Evolutionary conservation across 805 yeast genomes (phyloP).

Genomic region (Huiozyma naganishii): DNA sequence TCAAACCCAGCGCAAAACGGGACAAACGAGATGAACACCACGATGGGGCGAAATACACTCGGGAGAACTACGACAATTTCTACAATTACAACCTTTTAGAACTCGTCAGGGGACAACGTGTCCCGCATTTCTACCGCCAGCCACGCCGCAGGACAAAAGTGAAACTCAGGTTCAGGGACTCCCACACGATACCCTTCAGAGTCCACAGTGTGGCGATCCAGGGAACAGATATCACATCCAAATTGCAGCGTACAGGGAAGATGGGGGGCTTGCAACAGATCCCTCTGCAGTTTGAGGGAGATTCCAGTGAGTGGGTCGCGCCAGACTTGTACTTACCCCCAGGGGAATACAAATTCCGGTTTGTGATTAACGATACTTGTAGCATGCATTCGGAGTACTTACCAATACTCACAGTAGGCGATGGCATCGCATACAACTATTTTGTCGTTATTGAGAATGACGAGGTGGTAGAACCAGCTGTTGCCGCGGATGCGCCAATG

Average conservation of each 20-base stretch:
- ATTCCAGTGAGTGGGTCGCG: slow-evolving; percentile 29
- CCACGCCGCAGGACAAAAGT: too few species aligned
- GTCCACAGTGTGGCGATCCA: too few species aligned
- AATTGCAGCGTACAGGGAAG: too few species aligned
- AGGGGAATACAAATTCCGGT: slow-evolving; percentile 45
- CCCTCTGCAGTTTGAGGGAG: slow-evolving; percentile 9
- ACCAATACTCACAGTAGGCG: slow-evolving; percentile 39
- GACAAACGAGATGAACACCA: too few species aligned
- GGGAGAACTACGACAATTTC: neutral
- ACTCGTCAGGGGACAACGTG: neutral
- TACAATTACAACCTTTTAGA: neutral
- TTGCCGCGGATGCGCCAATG: too few species aligned
- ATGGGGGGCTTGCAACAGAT: neutral
- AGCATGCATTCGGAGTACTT: slow-evolving; percentile 33
- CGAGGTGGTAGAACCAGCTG: too few species aligned
- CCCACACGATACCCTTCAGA: neutral
- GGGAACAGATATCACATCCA: too few species aligned
- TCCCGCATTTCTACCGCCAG: neutral
- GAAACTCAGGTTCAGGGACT: slow-evolving; percentile 1
- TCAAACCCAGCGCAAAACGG: too few species aligned
- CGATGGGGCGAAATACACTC: too few species aligned
- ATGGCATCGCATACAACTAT: too few species aligned
- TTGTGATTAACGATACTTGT: slow-evolving; percentile 28
- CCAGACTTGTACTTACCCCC: slow-evolving; percentile 36
- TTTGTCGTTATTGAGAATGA: too few species aligned